A percentile compares a stretch with the other conserved stretches of the same genome.
phyloP scores from a whole-genome alignment of 192 early-diverging fungal genomes.

The Coemansia sp. region DNA sequence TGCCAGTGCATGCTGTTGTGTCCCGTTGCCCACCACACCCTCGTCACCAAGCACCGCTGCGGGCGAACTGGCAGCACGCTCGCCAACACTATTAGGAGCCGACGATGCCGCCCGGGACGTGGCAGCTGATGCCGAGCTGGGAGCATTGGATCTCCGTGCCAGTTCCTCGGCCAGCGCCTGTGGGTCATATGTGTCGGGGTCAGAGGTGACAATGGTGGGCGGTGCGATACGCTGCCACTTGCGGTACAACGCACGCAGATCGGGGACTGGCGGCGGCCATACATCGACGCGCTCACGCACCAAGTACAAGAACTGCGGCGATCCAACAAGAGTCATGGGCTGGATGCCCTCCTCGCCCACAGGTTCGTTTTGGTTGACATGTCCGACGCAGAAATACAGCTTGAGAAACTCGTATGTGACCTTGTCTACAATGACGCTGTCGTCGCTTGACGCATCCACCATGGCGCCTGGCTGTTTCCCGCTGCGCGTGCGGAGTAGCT shows the following conservation, averaged over 20 bases:
- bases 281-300: slow-evolving; percentile 51
- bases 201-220: slow-evolving; percentile 43
- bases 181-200: slow-evolving; percentile 46
- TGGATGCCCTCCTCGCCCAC: slow-evolving; percentile 7
- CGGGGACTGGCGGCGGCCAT: slow-evolving; percentile 54
- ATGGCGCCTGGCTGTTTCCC: slow-evolving; percentile 23
- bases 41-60: slow-evolving; percentile 1
- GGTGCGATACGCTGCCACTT: slow-evolving; percentile 38
- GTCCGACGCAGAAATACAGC: slow-evolving; percentile 49
- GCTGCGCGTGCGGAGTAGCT: slow-evolving; percentile 35
- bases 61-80: slow-evolving; percentile 3
- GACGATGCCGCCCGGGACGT: slow-evolving; percentile 13
- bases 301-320: slow-evolving; percentile 47
- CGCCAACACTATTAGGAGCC: slow-evolving; percentile 1
- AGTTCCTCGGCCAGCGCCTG: slow-evolving; percentile 31
- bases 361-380: not conserved
- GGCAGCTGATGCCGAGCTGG: slow-evolving; percentile 16
- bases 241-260: slow-evolving; percentile 41
- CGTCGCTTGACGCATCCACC: slow-evolving; percentile 44
- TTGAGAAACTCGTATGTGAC: slow-evolving; percentile 56
- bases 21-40: not conserved
- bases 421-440: slow-evolving; percentile 49
- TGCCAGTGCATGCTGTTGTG: not conserved
- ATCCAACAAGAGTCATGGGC: slow-evolving; percentile 40
- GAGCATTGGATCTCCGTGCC: slow-evolving; percentile 26